Conservation (phyloP, 192 early-diverging fungal genomes). For the Coemansia pectinata region DNA sequence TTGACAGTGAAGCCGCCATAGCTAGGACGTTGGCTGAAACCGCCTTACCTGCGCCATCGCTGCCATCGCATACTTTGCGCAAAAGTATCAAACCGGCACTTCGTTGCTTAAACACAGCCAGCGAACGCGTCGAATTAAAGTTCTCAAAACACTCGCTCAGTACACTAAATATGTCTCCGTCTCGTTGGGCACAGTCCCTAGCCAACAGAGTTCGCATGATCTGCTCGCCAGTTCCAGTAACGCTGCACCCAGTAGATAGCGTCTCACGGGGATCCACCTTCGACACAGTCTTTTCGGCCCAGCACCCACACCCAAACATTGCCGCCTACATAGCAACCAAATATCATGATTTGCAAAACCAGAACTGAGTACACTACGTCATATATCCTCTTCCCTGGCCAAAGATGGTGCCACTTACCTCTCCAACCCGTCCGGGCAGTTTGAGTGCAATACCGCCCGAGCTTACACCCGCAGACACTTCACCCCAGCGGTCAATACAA, state of each 20-base stretch:
- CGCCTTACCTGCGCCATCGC: constrained; percentile 14
- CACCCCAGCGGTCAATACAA: constrained; percentile 65
- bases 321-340: constrained; percentile 62
- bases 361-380: no score
- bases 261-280: constrained; percentile 14
- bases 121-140: constrained; percentile 8
- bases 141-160: constrained; percentile 17
- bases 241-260: constrained; percentile 59
- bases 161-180: constrained; percentile 20
- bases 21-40: background rate
- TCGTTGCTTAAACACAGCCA: constrained; percentile 8
- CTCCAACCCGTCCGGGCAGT: constrained; percentile 78
- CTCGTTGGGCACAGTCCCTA: constrained; percentile 53
- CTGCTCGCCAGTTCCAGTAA: constrained; percentile 79
- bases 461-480: constrained; percentile 73
- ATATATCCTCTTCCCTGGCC: background rate
- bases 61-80: constrained; percentile 15
- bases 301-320: constrained; percentile 78
- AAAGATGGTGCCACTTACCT: constrained; percentile 52
- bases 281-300: constrained; percentile 61
- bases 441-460: constrained; percentile 89
- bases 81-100: constrained; percentile 31
- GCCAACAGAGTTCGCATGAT: constrained; percentile 77
- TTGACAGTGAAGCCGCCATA: background rate
- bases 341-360: background rate